These are phyloP conservation scores for barley (Hordeum vulgare) DNA, from an alignment of 176 grass and related monocot species.

Conservation along the genomic window MorexV3_pseudomolecules_assembly NC_058520.1:23526718-23527217, in stretches of 20 bases:
- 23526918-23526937: neutral
- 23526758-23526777: neutral
- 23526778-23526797: neutral
- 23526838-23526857: conserved; percentile 71
- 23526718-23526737: neutral
- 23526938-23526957: neutral
- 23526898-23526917: neutral
- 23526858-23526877: neutral
- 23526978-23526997: neutral
- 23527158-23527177: no score
- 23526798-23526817: conserved; percentile 59
- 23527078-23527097: neutral
- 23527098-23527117: neutral
- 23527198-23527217: neutral
- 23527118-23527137: no score
- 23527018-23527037: no score
- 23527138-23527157: no score
- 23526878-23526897: neutral
- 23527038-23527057: no score
- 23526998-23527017: neutral
- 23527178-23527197: neutral
- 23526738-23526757: neutral
- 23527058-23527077: no score
- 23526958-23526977: neutral
- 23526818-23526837: conserved; percentile 71